A percentile compares a stretch with the other conserved stretches of the same genome.
phyloP scores from a whole-genome alignment of 306 rosid genomes.

The Ceratonia siliqua region DNA sequence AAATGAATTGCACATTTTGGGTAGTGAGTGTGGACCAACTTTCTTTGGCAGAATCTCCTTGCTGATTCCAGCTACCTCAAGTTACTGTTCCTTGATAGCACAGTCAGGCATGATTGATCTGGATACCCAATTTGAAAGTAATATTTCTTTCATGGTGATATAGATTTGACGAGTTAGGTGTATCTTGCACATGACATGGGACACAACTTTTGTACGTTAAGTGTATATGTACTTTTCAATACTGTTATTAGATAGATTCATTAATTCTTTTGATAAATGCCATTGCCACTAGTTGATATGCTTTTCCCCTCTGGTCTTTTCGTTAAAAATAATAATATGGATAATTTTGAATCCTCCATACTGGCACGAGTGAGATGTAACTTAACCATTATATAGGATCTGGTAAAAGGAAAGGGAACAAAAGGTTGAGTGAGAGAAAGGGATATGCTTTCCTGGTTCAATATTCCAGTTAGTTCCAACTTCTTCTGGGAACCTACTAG shows the following conservation, averaged over 20 bases:
- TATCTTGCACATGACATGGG: conserved; percentile 37
- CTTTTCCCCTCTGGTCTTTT: conserved; percentile 4
- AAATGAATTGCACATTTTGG: conserved; percentile 29
- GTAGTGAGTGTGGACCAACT: conserved; percentile 33
- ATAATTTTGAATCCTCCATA: conserved; percentile 30
- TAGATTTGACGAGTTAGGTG: conserved; percentile 33
- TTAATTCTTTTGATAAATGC: conserved; percentile 30
- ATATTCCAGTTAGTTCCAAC: conserved; percentile 41
- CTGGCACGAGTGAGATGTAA: conserved; percentile 19
- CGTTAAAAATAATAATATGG: not conserved
- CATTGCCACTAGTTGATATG: conserved; percentile 12
- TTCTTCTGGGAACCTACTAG: conserved; percentile 36
- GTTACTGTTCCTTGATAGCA: conserved; percentile 37
- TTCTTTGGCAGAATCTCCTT: conserved; percentile 41
- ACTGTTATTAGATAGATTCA: conserved; percentile 17
- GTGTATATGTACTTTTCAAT: conserved; percentile 35
- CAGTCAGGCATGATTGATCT: conserved; percentile 30
- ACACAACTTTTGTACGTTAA: conserved; percentile 31
- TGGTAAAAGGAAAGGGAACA: conserved; percentile 40
- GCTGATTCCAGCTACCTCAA: conserved; percentile 37
- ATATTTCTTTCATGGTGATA: conserved; percentile 3
- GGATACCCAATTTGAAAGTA: conserved; percentile 29
- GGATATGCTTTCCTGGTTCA: conserved; percentile 49
- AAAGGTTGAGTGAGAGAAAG: conserved; percentile 47
- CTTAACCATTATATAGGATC: conserved; percentile 71